These are phyloP conservation scores for Polytrichum formosum DNA, from an alignment of 225 moss, liverwort and hornwort species.

Conservation along the genomic window DNA sequence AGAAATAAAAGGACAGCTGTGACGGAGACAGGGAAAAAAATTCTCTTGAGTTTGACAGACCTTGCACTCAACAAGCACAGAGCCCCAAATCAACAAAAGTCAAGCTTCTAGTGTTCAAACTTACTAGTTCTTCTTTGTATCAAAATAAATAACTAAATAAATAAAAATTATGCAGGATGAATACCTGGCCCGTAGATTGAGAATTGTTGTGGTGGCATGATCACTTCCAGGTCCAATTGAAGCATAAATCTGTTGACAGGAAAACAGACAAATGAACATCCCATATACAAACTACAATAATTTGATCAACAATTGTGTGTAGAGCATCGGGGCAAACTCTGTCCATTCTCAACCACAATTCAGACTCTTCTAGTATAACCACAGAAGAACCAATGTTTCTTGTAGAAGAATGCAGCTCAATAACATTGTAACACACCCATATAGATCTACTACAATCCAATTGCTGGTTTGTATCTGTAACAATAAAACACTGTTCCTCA, in stretches of 20 bases:
- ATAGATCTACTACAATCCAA: no score
- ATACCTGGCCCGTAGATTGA: slow-evolving; percentile 75
- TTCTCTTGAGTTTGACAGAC: neutral
- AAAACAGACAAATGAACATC: neutral
- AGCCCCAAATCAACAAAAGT: no score
- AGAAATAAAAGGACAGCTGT: no score
- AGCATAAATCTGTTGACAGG: slow-evolving; percentile 47
- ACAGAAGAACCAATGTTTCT: neutral
- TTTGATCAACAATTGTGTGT: neutral
- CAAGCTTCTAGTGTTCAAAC: neutral
- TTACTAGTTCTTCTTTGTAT: neutral
- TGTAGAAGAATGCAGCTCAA: neutral
- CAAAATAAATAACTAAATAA: no score
- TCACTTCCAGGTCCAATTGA: slow-evolving; percentile 56
- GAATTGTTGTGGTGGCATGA: slow-evolving; percentile 80
- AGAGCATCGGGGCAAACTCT: neutral
- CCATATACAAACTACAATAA: neutral
- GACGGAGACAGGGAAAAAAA: neutral
- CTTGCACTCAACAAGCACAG: neutral
- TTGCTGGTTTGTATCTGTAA: no score
- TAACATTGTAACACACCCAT: no score
- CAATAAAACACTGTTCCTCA: neutral
- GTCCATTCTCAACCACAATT: neutral
- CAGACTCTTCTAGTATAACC: neutral
- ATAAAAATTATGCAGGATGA: neutral